These are phyloP conservation scores for Termitomyces sp. DNA, from an alignment of 768 basidiomycete species.

Conservation along the genomic window DNA sequence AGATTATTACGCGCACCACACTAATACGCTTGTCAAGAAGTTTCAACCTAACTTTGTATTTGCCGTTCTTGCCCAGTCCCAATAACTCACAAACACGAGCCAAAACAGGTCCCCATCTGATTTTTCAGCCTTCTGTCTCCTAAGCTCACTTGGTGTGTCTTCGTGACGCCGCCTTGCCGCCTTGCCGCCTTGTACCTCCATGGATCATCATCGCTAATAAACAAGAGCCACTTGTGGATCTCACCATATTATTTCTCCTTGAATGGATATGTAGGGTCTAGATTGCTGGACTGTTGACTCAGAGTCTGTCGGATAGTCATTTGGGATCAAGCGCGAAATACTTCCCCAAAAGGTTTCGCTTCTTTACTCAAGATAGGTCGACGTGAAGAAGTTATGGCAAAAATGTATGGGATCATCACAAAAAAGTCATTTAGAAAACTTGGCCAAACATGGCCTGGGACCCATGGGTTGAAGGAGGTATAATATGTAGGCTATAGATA, in stretches of 20 bases:
- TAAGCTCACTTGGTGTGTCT: not conserved
- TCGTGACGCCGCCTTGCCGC: not conserved
- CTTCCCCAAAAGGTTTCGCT: not conserved
- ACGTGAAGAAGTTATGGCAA: not conserved
- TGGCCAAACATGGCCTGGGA: too few species aligned
- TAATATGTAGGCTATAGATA: too few species aligned
- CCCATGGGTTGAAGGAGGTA: too few species aligned
- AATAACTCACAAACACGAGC: not conserved
- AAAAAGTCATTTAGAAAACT: too few species aligned
- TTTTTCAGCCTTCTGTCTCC: not conserved
- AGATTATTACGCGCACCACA: not conserved
- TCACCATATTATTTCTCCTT: not conserved
- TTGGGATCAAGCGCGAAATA: not conserved
- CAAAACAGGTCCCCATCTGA: not conserved
- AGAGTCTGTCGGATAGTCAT: conserved; percentile 3
- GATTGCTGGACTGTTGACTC: not conserved
- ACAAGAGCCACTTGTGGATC: not conserved
- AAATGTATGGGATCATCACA: not conserved
- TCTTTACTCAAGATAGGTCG: not conserved
- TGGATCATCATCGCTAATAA: conserved; percentile 2
- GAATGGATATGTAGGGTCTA: not conserved
- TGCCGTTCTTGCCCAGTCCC: not conserved
- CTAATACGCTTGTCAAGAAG: not conserved
- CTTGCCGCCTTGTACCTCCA: not conserved
- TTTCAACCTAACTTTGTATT: not conserved